These are phyloP conservation scores for Kernera saxatilis DNA, from an alignment of 345 rosid genomes.

Conservation along the genomic window DNA sequence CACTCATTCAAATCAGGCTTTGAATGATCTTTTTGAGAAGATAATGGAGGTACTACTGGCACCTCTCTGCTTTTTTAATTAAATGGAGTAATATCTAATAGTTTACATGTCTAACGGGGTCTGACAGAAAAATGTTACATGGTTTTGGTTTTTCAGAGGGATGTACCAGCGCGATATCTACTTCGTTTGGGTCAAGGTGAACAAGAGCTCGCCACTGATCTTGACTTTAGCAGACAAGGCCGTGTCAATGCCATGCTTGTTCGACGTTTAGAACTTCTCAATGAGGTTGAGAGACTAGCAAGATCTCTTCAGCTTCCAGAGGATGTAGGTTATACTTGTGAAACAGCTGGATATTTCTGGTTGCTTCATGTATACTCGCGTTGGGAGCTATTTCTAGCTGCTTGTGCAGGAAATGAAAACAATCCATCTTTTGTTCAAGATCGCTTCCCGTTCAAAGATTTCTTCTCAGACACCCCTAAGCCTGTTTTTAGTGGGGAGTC, in stretches of 20 bases:
- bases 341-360: conserved; percentile 99
- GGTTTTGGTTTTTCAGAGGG: conserved; percentile 65
- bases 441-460: conserved; percentile 87
- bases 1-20: conserved; percentile 97
- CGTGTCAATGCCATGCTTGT: conserved; percentile 99
- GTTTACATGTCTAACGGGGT: background rate
- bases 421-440: conserved; percentile 71
- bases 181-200: conserved; percentile 99
- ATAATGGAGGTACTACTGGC: conserved; percentile 68
- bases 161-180: conserved; percentile 98
- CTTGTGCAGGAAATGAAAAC: conserved; percentile 74
- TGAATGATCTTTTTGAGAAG: conserved; percentile 98
- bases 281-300: conserved; percentile 96
- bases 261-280: conserved; percentile 81
- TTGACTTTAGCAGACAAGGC: conserved; percentile 97
- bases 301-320: conserved; percentile 92
- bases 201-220: conserved; percentile 98
- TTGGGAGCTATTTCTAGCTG: conserved; percentile 94
- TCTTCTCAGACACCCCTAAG: conserved; percentile 76
- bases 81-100: background rate
- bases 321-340: conserved; percentile 98
- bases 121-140: background rate
- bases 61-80: background rate
- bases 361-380: conserved; percentile 93
- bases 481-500: conserved; percentile 80